Conservation (phyloP, 345 rosid species). For the Carallia pectinifolia region DNA sequence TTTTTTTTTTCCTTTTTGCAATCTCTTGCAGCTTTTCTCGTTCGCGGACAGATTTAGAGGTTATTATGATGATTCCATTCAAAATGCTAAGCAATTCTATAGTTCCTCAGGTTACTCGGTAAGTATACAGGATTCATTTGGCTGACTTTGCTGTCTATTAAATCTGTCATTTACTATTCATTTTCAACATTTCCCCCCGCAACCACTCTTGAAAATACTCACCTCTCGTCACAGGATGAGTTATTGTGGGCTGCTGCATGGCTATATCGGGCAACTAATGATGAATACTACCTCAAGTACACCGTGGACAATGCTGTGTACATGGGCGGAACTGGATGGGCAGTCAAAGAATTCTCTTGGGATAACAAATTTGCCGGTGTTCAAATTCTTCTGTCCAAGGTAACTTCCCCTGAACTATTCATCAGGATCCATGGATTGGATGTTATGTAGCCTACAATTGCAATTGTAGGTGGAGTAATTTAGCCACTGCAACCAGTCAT, state of each 20-base stretch:
- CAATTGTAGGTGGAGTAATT: too few relatives aligned
- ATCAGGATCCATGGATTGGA: too few relatives aligned
- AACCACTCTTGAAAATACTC: background rate
- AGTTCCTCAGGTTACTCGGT: slow-evolving; percentile 36
- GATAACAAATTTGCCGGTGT: slow-evolving; percentile 88
- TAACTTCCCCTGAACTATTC: slow-evolving; percentile 4
- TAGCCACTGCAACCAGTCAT: too few relatives aligned
- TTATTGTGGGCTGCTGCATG: slow-evolving; percentile 81
- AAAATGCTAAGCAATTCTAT: slow-evolving; percentile 28
- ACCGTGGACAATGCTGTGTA: slow-evolving; percentile 59
- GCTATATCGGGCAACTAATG: slow-evolving; percentile 66
- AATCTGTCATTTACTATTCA: too few relatives aligned
- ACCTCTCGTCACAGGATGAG: slow-evolving; percentile 56
- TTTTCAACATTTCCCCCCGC: too few relatives aligned
- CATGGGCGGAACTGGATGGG: slow-evolving; percentile 96
- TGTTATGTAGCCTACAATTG: too few relatives aligned
- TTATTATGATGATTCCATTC: slow-evolving; percentile 26
- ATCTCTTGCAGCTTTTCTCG: slow-evolving; percentile 24
- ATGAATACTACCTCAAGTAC: slow-evolving; percentile 65
- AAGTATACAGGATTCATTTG: background rate
- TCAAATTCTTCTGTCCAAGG: slow-evolving; percentile 79
- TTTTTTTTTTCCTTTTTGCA: background rate
- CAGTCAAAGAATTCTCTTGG: slow-evolving; percentile 89
- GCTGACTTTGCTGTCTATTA: background rate
- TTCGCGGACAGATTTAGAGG: slow-evolving; percentile 29